Evolutionary conservation across 75 land plant species (phyloP), one percentile per base, ranked within the genome.

Genomic region (Sequoia sempervirens): DNA sequence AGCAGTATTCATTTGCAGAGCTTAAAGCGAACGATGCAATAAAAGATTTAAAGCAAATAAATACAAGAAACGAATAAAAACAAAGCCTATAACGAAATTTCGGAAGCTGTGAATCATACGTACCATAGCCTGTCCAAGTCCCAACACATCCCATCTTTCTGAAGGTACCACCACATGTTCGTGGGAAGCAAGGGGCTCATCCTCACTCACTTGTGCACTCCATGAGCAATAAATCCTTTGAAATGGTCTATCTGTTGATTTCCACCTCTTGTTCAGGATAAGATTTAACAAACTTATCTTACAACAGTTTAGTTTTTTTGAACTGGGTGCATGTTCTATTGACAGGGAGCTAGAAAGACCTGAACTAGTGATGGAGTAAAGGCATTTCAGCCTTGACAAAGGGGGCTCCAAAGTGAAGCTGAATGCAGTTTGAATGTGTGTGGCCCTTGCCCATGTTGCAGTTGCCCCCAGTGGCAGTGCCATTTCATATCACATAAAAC

Each of bases 61-160:
- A 37, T 41, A 75, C 41, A 73, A 34, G 75, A 18, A 73, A 73
- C 5, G 79, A 75, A 75, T 75, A 75, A 20, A 23, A 75, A 5
- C 79, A 75, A 41, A 40, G 43, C 43, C n/a, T 40, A 7, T 75
- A 40, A 75, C 36, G 4, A 75, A 75, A 75, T 18, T 12, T 18
- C 10, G 38, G 45, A 45, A 18, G 32, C 10, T 43, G 12, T 75
- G 45, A 9, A n/a, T 7, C n/a, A 43, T 70, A 81, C 73, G 64
- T 89, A 96, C 99, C 97, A 97, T 97, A 40, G 98, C 98, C 84
- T 97, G 98, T 20, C 98, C 98, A 28, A 95, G 93, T 2, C 98
- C 98, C 75, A 97, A 56, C 11, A 94, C 99, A 86, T 95, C 96
- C 98, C 96, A 97, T 76, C 88, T 82, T 79, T 92, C 91, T 13